These are phyloP conservation scores for Megacollybia marginata DNA, from an alignment of 768 basidiomycete species.

Conservation along the genomic window DNA sequence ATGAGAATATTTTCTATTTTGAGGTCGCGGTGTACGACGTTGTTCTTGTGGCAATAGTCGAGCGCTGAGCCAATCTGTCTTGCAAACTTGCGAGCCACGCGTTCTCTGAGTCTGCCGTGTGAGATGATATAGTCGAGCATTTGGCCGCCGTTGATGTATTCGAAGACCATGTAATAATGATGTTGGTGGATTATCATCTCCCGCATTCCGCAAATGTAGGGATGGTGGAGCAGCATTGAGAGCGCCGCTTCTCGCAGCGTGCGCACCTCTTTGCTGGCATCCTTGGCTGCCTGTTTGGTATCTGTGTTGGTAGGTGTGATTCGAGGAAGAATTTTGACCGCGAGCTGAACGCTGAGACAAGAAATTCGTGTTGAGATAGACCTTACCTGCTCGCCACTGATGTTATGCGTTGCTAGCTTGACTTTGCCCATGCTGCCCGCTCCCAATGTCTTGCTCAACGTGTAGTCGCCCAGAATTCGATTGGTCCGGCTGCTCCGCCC, in stretches of 20 bases:
- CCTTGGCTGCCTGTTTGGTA: slow-evolving; percentile 78
- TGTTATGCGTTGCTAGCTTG: slow-evolving; percentile 86
- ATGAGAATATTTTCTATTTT: slow-evolving; percentile 99
- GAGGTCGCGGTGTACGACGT: slow-evolving; percentile 90
- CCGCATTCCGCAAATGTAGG: slow-evolving; percentile 98
- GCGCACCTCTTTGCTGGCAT: slow-evolving; percentile 93
- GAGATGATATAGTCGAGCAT: slow-evolving; percentile 99
- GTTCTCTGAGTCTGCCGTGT: slow-evolving; percentile 90
- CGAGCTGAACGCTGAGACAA: slow-evolving; percentile 49
- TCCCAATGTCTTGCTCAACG: slow-evolving; percentile 92
- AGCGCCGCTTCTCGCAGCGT: slow-evolving; percentile 94
- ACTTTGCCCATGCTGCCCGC: slow-evolving; percentile 99
- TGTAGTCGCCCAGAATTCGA: slow-evolving; percentile 86
- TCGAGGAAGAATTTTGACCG: slow-evolving; percentile 97
- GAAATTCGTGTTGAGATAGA: slow-evolving; percentile 1
- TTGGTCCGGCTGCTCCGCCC: slow-evolving; percentile 24
- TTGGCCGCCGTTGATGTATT: slow-evolving; percentile 98
- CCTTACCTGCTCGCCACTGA: slow-evolving; percentile 84
- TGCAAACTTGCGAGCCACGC: slow-evolving; percentile 95
- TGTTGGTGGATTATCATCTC: slow-evolving; percentile 97
- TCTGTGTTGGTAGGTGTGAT: slow-evolving; percentile 55
- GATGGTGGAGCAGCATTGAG: slow-evolving; percentile 93
- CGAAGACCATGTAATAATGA: slow-evolving; percentile 99
- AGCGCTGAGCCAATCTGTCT: slow-evolving; percentile 94
- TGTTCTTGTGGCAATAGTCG: slow-evolving; percentile 96